Base-by-base conservation (phyloP, 495 filamentous ascomycete species). In the Sphaerosporella brunnea region DNA sequence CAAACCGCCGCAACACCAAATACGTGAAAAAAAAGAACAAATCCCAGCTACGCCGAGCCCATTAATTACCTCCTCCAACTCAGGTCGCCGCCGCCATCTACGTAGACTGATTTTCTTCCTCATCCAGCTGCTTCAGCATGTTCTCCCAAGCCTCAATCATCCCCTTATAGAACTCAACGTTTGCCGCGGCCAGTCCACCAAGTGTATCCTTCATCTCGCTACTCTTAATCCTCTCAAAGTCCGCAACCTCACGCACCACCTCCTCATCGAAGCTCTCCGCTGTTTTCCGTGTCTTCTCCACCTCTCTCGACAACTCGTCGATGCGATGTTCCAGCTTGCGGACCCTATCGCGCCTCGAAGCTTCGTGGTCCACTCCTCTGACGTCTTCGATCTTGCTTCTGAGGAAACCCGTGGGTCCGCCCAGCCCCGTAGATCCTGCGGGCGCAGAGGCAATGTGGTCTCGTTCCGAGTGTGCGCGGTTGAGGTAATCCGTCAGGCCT, bases 171-270 rank as follows among this genome's bases (percentile, higher is more conserved):
- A 94, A 96, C 7, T 78, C 75, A 50, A 92, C 78, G 60, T 97
- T 84, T 37, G 80, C 75, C 53, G 85, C 82, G 7, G 87, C 85
- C 36, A 96, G 66, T 21, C 71, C 74, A 10, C 82, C 82, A 51
- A 96, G 69, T 42, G 85, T 85, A 53, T 82, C 75, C 56, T 82
- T 82, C 63, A 97, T 88, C 68, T 97, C 90, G 45, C 80, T 70
- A 23, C 80, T 75, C 66, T 97, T 97, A 71, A 96, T 94, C 36
- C 86, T 74, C 66, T 96, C 90, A 62, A 97, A 97, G 61, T 93
- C 87, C 11, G 69, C 75, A 1, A 93, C 82, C 67, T 97, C 90
- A 41, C 78, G 79, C 5, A 95, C 77, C 19, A 93, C 86, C 65
- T 95, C 84, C 55, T 94, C 85, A 63, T 92, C 90, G 52, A 96